Evolutionary conservation across 768 basidiomycete genomes (phyloP), one percentile per base, ranked within the genome.

Genomic region (Termitomyces titanicus): DNA sequence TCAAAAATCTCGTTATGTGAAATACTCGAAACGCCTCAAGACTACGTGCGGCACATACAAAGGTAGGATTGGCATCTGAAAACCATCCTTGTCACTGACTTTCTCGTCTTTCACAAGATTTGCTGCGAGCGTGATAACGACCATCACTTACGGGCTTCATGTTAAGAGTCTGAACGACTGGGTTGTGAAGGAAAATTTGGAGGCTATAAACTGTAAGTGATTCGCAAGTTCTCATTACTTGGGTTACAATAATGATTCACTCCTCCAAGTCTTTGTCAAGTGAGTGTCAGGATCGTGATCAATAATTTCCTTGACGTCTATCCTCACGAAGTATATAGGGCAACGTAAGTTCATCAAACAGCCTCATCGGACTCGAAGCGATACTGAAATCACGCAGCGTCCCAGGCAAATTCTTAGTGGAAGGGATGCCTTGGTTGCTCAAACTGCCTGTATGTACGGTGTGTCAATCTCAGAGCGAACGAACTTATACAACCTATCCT

Each of bases 151-250:
- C 43, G 76, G 78, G 0, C 58, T 71, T 49, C 65, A 78, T 9
- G 72, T 79, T 12, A 69, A 78, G n/a, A 76, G 69, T 35, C 69
- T 74, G 2, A 73, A 75, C 29, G 77, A 79, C 37, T 79, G 76
- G 72, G 68, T 79, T 13, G 77, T 79, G 1, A 73, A 70, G 56
- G 76, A 78, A 53, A 78, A 78, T 47, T 71, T 76, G 66, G 68
- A 69, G 7, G 66, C 76, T 1, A 70, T 77, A 63, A 73, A 74
- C 46, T 78, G 77, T 78, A 56, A 57, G 76, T 61, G 10, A 4
- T 13, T 49, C 11, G 25, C n/a, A n/a, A n/a, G n/a, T 25, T 17
- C 31, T 44, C 12, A 3, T 1, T 3, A 18, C 5, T 18, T 27
- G 13, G 6, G 15, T 37, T 27, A 5, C n/a, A 17, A 8, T 7